Evolutionary conservation across 2,329 filamentous ascomycete species (phyloP), one percentile per base, ranked within the genome.

Genomic region (Cladosporium halotolerans): DNA sequence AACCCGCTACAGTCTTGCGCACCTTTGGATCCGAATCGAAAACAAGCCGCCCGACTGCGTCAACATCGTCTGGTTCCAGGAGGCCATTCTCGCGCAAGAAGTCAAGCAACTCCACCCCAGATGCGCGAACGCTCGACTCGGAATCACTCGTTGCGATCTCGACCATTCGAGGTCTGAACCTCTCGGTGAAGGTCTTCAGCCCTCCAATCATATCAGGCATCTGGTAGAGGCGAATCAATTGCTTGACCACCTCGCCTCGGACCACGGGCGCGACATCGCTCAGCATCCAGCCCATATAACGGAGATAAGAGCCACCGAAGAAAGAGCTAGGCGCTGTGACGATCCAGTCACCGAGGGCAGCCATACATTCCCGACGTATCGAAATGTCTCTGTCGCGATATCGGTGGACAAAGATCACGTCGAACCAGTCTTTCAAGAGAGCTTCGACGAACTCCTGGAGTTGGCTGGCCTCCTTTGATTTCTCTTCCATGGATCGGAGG

Each of bases 271-370:
- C 79, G 3, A 84, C 79, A 67, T 99, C 93, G 4, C 91, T 96
- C 31, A 99, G 78, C 65, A 96, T 85, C 93, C 93, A 99, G 49
- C 93, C 93, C 5, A 99, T 77, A 65, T 99, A 99, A 56, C 93
- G 85, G 47, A 99, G 76, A 71, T 96, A 96, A 61, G 86, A 80
- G 1, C 89, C 89, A 60, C 96, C 88, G 69, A 96, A 89, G 72
- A 96, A 99, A 43, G 88, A 80, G 44, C 89, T 89, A 2, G 91
- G 89, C 48, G 96, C 82, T 9, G 81, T 81, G 67, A 84, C 80
- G 61, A 97, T 95, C 93, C 93, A 99, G 39, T 84, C 80, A 28
- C 91, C 90, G 8, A 99, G 77, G 11, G 89, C 89, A 58, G 87
- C 83, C 19, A 95, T 85, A 66, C 92, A 96, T 64, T 96, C 92